Evolutionary conservation across 208 protist species (phyloP), one percentile per base, ranked within the genome.

Genomic region (Herpetomonas tarakana): DNA sequence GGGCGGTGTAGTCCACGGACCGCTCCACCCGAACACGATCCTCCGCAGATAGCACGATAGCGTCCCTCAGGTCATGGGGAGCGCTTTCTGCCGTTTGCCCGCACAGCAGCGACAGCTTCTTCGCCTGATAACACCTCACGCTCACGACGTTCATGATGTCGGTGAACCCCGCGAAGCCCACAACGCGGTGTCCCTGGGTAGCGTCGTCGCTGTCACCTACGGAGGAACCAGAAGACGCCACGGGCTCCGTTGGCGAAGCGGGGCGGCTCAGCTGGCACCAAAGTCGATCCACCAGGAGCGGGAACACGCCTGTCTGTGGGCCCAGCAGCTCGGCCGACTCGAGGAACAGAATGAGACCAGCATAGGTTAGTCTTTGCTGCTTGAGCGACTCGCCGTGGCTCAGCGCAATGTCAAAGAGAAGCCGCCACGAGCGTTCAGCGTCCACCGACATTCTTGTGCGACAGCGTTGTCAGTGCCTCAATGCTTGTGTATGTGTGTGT

Each of bases 71-170:
- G n/a, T 54, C 41, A 22, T 65, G 49, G 3, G 52, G 2, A 22
- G 35, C 35, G 14, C 14, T 41, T 41, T 65, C 41, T 2, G 19
- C 44, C 3, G 63, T 54, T 18, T 71, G 67, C 21, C 70, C 49
- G 19, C 70, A 47, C 27, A 91, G 50, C 9, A 62, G 52, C 4
- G 51, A 51, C 57, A 69, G 81, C 3, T 68, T 62, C 30, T 76
- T 57, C 0, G 76, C 79, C 55, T 95, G 88, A 56, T 76, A 95
- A 69, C 87, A 85, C 2, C 88, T 81, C 31, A 95, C 67, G 59
- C 85, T 86, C 29, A 92, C 69, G 19, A 92, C 76, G 45, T 91
- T 92, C 83, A 95, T 95, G 46, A 95, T 86, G 59, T 86, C 76
- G 18, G 82, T 62, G 63, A 95, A 95, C 1, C 81, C 78, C 26